phyloP scores from a whole-genome alignment of 352 stramenopile species.

The Pythium utonaiense region DNA sequence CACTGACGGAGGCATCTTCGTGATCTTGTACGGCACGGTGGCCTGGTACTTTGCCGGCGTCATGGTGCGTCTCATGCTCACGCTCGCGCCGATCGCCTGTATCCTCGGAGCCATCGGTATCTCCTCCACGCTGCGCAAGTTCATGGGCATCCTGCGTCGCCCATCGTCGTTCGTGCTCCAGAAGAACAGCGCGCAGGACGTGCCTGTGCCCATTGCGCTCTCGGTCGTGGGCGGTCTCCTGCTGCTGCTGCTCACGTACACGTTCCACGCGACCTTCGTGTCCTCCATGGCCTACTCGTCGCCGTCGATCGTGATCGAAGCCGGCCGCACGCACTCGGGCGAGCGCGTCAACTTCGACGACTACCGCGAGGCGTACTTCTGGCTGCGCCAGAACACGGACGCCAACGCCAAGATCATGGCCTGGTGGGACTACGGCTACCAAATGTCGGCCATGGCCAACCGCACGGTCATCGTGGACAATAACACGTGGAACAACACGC shows the following conservation, averaged over 20 bases:
- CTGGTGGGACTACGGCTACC: conserved; percentile 89
- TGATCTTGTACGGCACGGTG: conserved; percentile 91
- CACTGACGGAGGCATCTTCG: conserved; percentile 76
- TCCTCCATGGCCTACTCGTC: conserved; percentile 77
- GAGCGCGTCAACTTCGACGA: conserved; percentile 70
- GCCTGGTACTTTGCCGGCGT: conserved; percentile 92
- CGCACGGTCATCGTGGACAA: conserved; percentile 91
- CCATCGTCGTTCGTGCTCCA: background rate
- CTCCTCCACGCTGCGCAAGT: conserved; percentile 25
- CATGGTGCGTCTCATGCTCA: conserved; percentile 92
- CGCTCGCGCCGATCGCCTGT: conserved; percentile 86
- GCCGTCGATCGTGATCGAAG: conserved; percentile 71
- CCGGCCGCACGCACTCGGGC: no score
- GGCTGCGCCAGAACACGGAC: conserved; percentile 59
- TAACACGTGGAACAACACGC: conserved; percentile 97
- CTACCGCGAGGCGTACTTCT: conserved; percentile 81
- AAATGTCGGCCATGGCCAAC: conserved; percentile 78
- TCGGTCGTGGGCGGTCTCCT: conserved; percentile 21
- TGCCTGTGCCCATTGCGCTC: conserved; percentile 1
- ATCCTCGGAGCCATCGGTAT: conserved; percentile 86
- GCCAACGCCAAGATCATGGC: conserved; percentile 74
- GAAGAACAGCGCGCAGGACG: background rate
- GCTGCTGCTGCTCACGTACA: conserved; percentile 67
- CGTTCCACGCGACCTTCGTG: conserved; percentile 55
- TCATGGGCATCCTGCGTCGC: background rate